phyloP scores from a whole-genome alignment of 2,329 filamentous ascomycete species.

The Aspergillus neotritici region DNA sequence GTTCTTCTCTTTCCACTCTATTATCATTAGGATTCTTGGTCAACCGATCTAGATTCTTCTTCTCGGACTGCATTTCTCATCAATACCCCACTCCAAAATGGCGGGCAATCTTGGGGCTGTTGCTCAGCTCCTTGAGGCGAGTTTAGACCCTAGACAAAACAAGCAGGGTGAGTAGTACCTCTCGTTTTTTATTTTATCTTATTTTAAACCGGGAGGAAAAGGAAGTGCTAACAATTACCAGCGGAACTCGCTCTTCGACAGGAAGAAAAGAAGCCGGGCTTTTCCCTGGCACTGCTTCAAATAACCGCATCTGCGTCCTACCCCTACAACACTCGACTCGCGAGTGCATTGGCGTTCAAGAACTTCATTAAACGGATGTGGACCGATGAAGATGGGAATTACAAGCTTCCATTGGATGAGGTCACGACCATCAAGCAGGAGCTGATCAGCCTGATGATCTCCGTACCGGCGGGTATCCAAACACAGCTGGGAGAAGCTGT shows the following conservation, averaged over 20 bases:
- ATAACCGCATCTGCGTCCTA: slow-evolving; percentile 74
- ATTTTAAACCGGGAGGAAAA: no score
- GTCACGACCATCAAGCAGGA: slow-evolving; percentile 89
- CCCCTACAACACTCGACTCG: slow-evolving; percentile 72
- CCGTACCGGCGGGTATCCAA: slow-evolving; percentile 79
- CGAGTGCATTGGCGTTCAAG: slow-evolving; percentile 92
- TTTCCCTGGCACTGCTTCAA: slow-evolving; percentile 80
- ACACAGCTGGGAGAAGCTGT: slow-evolving; percentile 93
- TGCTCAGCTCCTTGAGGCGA: slow-evolving; percentile 82
- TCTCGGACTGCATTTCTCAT: background rate
- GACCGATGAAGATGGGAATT: slow-evolving; percentile 90
- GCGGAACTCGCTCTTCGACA: slow-evolving; percentile 74
- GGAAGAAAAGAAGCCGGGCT: slow-evolving; percentile 77
- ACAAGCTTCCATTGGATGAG: slow-evolving; percentile 78
- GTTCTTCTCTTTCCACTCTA: background rate
- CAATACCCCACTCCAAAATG: slow-evolving; percentile 42
- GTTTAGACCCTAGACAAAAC: slow-evolving; percentile 78
- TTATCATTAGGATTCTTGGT: slow-evolving; percentile 2
- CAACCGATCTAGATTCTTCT: background rate
- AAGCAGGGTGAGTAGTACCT: slow-evolving; percentile 68
- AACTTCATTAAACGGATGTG: slow-evolving; percentile 96
- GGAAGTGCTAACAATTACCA: slow-evolving; percentile 35
- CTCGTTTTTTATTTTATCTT: background rate
- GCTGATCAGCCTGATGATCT: slow-evolving; percentile 94
- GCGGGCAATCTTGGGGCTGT: slow-evolving; percentile 58